These are phyloP conservation scores for Eucalyptus decipiens DNA, from an alignment of 345 rosid genomes.

Conservation along the genomic window DNA sequence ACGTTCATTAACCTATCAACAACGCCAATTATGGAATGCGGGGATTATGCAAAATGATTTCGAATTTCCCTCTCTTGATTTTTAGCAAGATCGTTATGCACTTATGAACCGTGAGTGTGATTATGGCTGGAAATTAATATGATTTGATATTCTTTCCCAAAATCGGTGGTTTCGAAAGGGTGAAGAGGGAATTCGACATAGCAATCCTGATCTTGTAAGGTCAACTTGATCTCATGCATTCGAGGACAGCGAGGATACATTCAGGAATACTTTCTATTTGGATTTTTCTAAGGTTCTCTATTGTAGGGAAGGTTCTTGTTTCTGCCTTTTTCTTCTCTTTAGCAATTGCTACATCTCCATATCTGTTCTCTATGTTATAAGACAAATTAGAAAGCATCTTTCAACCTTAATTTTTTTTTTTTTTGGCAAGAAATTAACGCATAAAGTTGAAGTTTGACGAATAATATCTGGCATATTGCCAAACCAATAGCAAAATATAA, in stretches of 20 bases:
- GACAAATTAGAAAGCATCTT: background rate
- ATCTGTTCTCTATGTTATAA: background rate
- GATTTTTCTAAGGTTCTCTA: background rate
- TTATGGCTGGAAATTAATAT: background rate
- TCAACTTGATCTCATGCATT: background rate
- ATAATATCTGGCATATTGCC: background rate
- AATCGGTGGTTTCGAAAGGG: background rate
- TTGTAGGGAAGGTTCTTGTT: background rate
- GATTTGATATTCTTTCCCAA: background rate
- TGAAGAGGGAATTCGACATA: background rate
- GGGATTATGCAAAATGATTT: background rate
- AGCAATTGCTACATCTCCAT: background rate
- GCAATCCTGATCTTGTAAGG: background rate
- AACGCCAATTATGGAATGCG: background rate
- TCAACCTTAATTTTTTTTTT: background rate
- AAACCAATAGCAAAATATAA: background rate
- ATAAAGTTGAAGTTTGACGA: background rate
- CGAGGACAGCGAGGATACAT: background rate
- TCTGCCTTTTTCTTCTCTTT: background rate
- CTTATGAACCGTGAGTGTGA: background rate
- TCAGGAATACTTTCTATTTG: background rate
- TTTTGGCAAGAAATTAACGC: background rate
- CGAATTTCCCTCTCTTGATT: background rate
- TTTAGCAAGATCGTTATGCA: background rate
- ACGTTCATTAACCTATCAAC: background rate